A percentile compares a stretch with the other conserved stretches of the same genome.
Evolutionary conservation across 176 grass and related monocot genomes (phyloP).

Genomic region (Rhynchospora tenuis): DNA sequence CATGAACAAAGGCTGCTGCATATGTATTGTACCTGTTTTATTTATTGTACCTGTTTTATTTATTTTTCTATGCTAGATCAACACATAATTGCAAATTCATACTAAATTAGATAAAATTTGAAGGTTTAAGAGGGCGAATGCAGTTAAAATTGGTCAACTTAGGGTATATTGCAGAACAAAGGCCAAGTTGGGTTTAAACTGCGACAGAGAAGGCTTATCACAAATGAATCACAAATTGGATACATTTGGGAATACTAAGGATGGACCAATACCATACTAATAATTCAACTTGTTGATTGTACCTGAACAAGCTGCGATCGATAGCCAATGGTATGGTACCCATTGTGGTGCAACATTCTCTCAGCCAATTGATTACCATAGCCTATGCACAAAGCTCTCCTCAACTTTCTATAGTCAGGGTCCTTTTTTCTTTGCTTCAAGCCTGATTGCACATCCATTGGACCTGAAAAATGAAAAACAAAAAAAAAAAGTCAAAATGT

Average conservation of each 20-base stretch:
- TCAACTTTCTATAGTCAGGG: constrained; percentile 68
- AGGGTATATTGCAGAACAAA: background rate
- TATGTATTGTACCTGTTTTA: background rate
- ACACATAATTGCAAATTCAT: background rate
- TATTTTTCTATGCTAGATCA: background rate
- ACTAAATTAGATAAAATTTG: background rate
- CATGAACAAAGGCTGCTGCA: background rate
- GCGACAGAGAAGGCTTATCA: background rate
- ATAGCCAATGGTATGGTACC: constrained; percentile 93
- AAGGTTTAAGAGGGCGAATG: background rate
- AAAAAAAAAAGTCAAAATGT: background rate
- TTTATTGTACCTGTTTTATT: background rate
- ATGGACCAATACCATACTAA: constrained; percentile 1
- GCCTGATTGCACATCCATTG: constrained; percentile 50
- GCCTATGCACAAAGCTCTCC: constrained; percentile 72
- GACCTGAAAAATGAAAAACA: constrained; percentile 35
- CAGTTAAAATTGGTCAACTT: background rate
- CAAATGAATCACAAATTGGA: background rate
- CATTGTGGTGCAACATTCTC: constrained; percentile 94
- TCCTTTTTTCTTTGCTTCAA: constrained; percentile 47
- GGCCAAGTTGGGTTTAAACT: background rate
- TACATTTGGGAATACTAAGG: background rate
- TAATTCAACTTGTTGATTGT: background rate
- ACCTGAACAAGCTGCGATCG: constrained; percentile 92
- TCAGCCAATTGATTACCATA: constrained; percentile 95